Percentiles rank a stretch among this genome's conserved stretches.
These are phyloP conservation scores for Pulveroboletus sp. DNA, from an alignment of 768 basidiomycete genomes.

Conservation along the genomic window DNA sequence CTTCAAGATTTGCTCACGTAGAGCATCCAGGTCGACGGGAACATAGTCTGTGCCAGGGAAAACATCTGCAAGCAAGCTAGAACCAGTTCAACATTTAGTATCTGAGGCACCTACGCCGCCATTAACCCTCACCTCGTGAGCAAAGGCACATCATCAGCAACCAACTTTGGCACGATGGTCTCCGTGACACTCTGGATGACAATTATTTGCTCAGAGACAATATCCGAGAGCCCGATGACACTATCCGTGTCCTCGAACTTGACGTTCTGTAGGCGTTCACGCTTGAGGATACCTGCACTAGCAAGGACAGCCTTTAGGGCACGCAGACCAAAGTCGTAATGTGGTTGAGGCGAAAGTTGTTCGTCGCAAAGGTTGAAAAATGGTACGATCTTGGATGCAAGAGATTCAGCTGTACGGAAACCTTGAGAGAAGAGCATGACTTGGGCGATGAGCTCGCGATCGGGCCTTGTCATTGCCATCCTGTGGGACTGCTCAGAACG, in stretches of 20 bases:
- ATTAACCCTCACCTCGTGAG: slow-evolving; percentile 67
- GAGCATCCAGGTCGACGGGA: slow-evolving; percentile 81
- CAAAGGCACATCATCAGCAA: slow-evolving; percentile 94
- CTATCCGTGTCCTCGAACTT: slow-evolving; percentile 40
- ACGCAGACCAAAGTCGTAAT: slow-evolving; percentile 98
- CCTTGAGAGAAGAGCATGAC: slow-evolving; percentile 99
- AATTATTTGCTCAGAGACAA: slow-evolving; percentile 87
- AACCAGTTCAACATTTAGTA: slow-evolving; percentile 1
- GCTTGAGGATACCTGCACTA: slow-evolving; percentile 96
- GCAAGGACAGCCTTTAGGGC: slow-evolving; percentile 95
- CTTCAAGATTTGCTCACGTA: slow-evolving; percentile 79
- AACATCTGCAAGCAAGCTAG: slow-evolving; percentile 87
- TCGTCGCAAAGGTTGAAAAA: slow-evolving; percentile 99
- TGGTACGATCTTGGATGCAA: slow-evolving; percentile 98
- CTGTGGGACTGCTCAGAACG: slow-evolving; percentile 36
- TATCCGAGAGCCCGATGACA: slow-evolving; percentile 59
- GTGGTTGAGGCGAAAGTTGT: slow-evolving; percentile 93
- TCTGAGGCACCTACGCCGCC: neutral
- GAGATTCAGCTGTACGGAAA: slow-evolving; percentile 93
- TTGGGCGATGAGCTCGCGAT: slow-evolving; percentile 97
- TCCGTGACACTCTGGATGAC: slow-evolving; percentile 98
- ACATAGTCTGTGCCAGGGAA: slow-evolving; percentile 94
- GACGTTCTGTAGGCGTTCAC: slow-evolving; percentile 66
- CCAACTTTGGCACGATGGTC: slow-evolving; percentile 96
- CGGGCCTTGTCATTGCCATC: slow-evolving; percentile 99